phyloP scores from a whole-genome alignment of 2,329 filamentous ascomycete species.

The Nemania diffusa region DNA sequence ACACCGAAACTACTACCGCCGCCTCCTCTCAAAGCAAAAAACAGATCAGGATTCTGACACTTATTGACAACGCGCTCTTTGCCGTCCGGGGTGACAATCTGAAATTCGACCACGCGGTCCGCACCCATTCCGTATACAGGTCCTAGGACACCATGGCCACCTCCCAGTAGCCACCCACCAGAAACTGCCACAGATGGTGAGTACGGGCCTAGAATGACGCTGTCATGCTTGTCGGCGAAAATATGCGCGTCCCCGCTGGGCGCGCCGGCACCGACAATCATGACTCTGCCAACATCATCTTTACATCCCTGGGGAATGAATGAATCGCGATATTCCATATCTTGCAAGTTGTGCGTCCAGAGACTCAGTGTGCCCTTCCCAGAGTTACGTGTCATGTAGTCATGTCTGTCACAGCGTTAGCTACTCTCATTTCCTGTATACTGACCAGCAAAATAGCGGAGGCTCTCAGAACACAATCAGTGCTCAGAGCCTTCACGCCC shows the following conservation, averaged over 20 bases:
- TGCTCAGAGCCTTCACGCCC: background rate
- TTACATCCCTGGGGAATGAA: slow-evolving; percentile 35
- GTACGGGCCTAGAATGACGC: slow-evolving; percentile 36
- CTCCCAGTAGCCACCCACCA: slow-evolving; percentile 37
- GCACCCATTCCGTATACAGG: slow-evolving; percentile 57
- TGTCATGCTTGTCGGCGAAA: slow-evolving; percentile 36
- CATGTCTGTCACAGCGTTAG: slow-evolving; percentile 34
- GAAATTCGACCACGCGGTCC: slow-evolving; percentile 58
- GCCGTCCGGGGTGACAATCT: slow-evolving; percentile 57
- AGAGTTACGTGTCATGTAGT: slow-evolving; percentile 37
- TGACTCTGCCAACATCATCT: slow-evolving; percentile 30
- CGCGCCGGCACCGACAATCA: slow-evolving; percentile 32
- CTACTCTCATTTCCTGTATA: background rate
- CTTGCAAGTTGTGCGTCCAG: slow-evolving; percentile 39
- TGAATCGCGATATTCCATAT: slow-evolving; percentile 28
- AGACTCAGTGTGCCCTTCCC: slow-evolving; percentile 37
- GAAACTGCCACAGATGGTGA: slow-evolving; percentile 35
- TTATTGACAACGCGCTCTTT: slow-evolving; percentile 54
- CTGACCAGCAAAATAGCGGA: background rate
- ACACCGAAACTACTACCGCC: slow-evolving; percentile 63
- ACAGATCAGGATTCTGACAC: slow-evolving; percentile 55
- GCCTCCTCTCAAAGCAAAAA: slow-evolving; percentile 40
- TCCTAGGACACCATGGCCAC: slow-evolving; percentile 33
- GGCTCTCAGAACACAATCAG: background rate
- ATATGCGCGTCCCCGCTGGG: slow-evolving; percentile 32